Evolutionary conservation across 2,329 filamentous ascomycete genomes (phyloP).

Genomic region (Aotearoamyces nothofagi): DNA sequence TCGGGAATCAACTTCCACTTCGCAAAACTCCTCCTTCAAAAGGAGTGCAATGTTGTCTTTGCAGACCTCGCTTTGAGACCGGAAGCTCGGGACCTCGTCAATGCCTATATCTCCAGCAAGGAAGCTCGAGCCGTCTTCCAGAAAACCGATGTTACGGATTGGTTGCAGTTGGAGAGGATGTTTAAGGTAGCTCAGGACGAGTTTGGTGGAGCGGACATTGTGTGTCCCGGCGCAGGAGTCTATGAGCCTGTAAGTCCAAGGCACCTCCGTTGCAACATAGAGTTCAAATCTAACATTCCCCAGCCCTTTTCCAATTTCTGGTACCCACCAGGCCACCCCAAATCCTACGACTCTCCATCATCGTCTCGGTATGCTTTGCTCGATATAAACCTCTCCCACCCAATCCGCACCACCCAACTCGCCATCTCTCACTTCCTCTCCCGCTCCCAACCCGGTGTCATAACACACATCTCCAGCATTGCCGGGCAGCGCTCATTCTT

Average conservation of each 20-base stretch:
- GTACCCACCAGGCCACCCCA: conserved; percentile 26
- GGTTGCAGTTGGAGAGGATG: conserved; percentile 21
- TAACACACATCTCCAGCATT: conserved; percentile 29
- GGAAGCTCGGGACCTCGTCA: conserved; percentile 22
- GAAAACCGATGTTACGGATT: conserved; percentile 28
- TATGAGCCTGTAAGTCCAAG: conserved; percentile 28
- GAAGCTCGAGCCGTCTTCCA: conserved; percentile 23
- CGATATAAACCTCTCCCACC: conserved; percentile 34
- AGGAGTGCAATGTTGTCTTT: conserved; percentile 28
- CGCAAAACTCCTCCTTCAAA: conserved; percentile 24
- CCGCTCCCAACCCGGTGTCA: conserved; percentile 7
- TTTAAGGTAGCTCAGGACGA: conserved; percentile 20
- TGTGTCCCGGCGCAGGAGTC: conserved; percentile 30
- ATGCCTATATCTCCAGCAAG: background rate
- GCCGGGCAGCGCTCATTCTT: conserved; percentile 25
- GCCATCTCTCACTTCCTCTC: conserved; percentile 29
- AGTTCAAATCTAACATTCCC: background rate
- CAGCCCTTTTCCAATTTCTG: conserved; percentile 25
- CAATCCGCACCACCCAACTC: conserved; percentile 32
- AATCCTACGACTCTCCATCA: conserved; percentile 27
- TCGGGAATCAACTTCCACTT: conserved; percentile 34
- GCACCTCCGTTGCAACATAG: background rate
- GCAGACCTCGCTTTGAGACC: conserved; percentile 28
- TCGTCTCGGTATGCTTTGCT: conserved; percentile 25
- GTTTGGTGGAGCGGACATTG: conserved; percentile 21